phyloP scores from a whole-genome alignment of 2,329 filamentous ascomycete genomes.

The Fonsecaea monophora region DNA sequence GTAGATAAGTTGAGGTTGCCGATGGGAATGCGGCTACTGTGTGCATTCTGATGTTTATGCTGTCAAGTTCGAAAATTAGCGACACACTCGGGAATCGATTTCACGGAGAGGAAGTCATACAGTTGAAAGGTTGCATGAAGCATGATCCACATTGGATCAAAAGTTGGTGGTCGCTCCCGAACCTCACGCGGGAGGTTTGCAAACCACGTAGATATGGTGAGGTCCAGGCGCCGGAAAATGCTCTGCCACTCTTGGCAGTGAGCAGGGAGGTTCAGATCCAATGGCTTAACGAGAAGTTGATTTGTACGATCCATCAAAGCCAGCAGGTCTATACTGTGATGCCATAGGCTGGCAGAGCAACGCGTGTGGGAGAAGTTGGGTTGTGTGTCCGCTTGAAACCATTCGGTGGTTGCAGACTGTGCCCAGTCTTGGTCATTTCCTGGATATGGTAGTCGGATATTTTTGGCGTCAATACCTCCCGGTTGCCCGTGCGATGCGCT shows the following conservation, averaged over 20 bases:
- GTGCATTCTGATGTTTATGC: conserved; percentile 27
- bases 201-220: conserved; percentile 26
- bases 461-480: conserved; percentile 25
- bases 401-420: conserved; percentile 9
- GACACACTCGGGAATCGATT: too few species aligned
- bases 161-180: conserved; percentile 19
- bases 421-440: conserved; percentile 18
- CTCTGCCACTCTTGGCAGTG: conserved; percentile 28
- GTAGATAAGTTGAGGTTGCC: conserved; percentile 17
- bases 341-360: conserved; percentile 18
- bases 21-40: conserved; percentile 26
- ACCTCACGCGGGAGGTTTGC: conserved; percentile 18
- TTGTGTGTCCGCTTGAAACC: conserved; percentile 17
- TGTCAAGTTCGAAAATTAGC: not conserved
- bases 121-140: conserved; percentile 26
- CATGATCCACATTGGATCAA: conserved; percentile 26
- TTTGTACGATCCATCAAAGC: conserved; percentile 22
- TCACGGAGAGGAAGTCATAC: not conserved
- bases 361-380: conserved; percentile 15
- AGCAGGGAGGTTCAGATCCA: conserved; percentile 19
- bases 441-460: conserved; percentile 14
- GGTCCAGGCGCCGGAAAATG: conserved; percentile 23
- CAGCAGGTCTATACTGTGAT: conserved; percentile 24
- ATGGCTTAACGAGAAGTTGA: conserved; percentile 23
- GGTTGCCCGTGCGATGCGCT: conserved; percentile 23